Conservation (phyloP, 306 rosid species). For the Gastrolobium bilobum region DNA sequence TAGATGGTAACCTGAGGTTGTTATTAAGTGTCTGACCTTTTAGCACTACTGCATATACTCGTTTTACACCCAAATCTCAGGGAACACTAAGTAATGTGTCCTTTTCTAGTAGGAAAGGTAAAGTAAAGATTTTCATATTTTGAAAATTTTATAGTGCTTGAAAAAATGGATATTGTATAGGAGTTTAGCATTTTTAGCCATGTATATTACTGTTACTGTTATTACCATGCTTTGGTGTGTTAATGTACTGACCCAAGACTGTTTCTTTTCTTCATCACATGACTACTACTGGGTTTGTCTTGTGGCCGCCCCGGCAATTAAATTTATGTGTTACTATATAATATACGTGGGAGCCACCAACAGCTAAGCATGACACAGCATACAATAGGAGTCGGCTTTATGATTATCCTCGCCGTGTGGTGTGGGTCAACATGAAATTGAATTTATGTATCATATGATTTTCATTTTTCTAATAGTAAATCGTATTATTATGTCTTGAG, state of each 20-base stretch:
- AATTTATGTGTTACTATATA: constrained; percentile 3
- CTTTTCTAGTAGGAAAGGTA: constrained; percentile 6
- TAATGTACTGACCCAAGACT: constrained; percentile 13
- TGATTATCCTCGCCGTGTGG: not conserved
- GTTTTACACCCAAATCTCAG: constrained; percentile 32
- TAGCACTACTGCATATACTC: constrained; percentile 25
- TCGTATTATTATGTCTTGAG: constrained; percentile 32
- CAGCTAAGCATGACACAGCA: constrained; percentile 38
- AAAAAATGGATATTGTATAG: constrained; percentile 37
- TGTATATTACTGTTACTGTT: constrained; percentile 30
- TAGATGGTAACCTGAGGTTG: constrained; percentile 33
- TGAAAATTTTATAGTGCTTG: constrained; percentile 41
- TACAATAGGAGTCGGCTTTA: constrained; percentile 48
- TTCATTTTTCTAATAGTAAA: constrained; percentile 18
- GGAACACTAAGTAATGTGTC: constrained; percentile 12
- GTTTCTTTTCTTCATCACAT: not conserved
- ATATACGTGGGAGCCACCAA: constrained; percentile 52
- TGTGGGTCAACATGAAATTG: constrained; percentile 37
- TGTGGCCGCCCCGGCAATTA: not conserved
- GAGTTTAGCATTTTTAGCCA: constrained; percentile 17
- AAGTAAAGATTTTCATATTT: constrained; percentile 11
- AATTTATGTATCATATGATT: constrained; percentile 2
- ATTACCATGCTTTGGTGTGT: constrained; percentile 6
- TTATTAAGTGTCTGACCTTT: constrained; percentile 24
- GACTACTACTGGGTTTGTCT: not conserved